A percentile compares a stretch with the other conserved stretches of the same genome.
Conservation (phyloP, 2,329 filamentous ascomycete species). For the Colletotrichum scovillei region DNA sequence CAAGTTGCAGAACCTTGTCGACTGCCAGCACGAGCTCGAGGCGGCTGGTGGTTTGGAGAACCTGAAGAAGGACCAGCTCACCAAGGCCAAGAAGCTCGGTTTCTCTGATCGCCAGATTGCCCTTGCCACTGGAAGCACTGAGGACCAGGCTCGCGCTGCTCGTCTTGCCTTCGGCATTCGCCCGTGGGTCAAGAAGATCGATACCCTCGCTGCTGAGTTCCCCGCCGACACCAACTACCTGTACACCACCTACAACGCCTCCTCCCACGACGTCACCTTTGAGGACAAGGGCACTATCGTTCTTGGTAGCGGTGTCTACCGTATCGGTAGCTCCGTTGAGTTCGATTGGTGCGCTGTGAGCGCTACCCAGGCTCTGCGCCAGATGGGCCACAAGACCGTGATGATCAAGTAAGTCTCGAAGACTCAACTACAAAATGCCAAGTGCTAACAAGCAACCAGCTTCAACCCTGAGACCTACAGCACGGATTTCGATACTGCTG, state of each 20-base stretch:
- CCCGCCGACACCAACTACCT: conserved; percentile 95
- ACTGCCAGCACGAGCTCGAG: conserved; percentile 88
- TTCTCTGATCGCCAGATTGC: conserved; percentile 98
- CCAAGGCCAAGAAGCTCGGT: conserved; percentile 95
- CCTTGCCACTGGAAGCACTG: conserved; percentile 82
- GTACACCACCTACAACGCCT: conserved; percentile 98
- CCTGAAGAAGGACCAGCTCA: conserved; percentile 87
- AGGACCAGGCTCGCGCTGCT: conserved; percentile 88
- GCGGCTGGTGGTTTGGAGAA: conserved; percentile 84
- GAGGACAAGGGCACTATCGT: conserved; percentile 92
- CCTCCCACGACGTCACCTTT: conserved; percentile 91
- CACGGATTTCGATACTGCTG: conserved; percentile 90
- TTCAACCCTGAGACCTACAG: conserved; percentile 84
- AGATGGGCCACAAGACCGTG: conserved; percentile 95
- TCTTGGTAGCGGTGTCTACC: conserved; percentile 94
- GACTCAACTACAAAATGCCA: not conserved
- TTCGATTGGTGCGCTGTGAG: conserved; percentile 99
- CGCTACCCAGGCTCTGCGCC: conserved; percentile 82
- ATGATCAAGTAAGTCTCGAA: conserved; percentile 83
- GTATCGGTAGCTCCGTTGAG: conserved; percentile 97
- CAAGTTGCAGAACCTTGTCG: conserved; percentile 97
- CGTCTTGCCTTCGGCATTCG: conserved; percentile 88
- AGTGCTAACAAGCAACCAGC: conserved; percentile 37
- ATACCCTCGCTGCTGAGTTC: conserved; percentile 97
- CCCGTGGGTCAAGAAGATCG: conserved; percentile 98